Conservation (phyloP, 2,329 filamentous ascomycete species). For the Aureobasidium sp. region DNA sequence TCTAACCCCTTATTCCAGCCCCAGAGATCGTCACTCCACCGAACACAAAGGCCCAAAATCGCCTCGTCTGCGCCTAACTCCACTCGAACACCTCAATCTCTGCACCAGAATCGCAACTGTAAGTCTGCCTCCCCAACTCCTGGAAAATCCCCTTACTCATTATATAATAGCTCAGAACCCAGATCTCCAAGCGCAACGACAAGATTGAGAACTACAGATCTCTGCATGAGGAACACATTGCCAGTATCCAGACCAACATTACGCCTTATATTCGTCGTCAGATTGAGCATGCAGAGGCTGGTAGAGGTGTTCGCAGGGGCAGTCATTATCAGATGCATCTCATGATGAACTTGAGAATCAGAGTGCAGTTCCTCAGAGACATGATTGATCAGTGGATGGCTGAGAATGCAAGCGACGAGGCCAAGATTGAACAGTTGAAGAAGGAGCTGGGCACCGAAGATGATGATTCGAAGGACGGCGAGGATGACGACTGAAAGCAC, state of each 20-base stretch:
- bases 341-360: conserved; percentile 1
- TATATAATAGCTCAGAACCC: not conserved
- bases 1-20: not conserved
- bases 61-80: not conserved
- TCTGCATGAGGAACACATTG: not conserved
- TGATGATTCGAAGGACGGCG: not conserved
- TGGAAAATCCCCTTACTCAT: not conserved
- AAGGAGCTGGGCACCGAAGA: not conserved
- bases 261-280: not conserved
- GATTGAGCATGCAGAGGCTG: not conserved
- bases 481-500: not conserved
- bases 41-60: not conserved
- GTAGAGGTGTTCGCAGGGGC: not conserved
- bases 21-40: conserved; percentile 1
- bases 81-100: not conserved
- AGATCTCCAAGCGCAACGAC: not conserved
- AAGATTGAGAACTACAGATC: not conserved
- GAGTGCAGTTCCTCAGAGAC: not conserved
- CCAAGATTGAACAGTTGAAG: not conserved
- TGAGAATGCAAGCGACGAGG: not conserved
- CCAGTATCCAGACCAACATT: not conserved
- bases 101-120: not conserved
- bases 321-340: conserved; percentile 1
- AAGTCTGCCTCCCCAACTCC: not conserved
- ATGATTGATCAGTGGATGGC: not conserved